phyloP scores from a whole-genome alignment of 202 grass and related monocot species.

The Musa balbisiana region DNA sequence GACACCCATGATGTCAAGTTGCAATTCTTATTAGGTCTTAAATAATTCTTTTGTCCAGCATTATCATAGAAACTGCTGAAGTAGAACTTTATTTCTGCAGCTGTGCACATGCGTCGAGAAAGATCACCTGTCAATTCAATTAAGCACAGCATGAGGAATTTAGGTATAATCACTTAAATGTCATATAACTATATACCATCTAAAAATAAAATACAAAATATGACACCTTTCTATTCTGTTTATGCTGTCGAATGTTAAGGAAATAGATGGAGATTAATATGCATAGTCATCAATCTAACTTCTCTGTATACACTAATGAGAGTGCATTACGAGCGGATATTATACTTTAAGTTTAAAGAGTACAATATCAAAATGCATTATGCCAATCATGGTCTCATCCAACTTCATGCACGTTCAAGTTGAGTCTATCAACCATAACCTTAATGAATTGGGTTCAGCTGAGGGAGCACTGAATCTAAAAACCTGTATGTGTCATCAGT shows the following conservation, averaged over 20 bases:
- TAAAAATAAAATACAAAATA: background rate
- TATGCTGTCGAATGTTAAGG: background rate
- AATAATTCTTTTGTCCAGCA: slow-evolving; percentile 53
- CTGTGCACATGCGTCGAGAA: slow-evolving; percentile 59
- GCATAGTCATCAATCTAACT: background rate
- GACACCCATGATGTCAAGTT: slow-evolving; percentile 74
- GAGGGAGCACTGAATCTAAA: background rate
- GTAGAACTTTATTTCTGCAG: slow-evolving; percentile 85
- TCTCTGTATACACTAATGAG: background rate
- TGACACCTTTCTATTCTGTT: background rate
- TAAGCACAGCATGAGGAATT: background rate
- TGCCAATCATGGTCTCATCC: no score
- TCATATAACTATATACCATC: background rate
- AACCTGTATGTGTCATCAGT: background rate
- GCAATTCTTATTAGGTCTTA: slow-evolving; percentile 85
- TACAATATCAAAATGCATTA: background rate
- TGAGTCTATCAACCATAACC: background rate
- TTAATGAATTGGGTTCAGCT: no score
- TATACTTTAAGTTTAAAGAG: background rate
- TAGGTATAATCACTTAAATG: background rate
- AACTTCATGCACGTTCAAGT: background rate
- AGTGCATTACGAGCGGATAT: background rate
- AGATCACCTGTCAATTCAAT: slow-evolving; percentile 51
- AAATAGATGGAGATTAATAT: background rate
- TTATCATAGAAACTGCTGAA: slow-evolving; percentile 61